These are phyloP conservation scores for Chalaropsis thielavioides DNA, from an alignment of 2,329 filamentous ascomycete genomes.

Conservation along the genomic window DNA sequence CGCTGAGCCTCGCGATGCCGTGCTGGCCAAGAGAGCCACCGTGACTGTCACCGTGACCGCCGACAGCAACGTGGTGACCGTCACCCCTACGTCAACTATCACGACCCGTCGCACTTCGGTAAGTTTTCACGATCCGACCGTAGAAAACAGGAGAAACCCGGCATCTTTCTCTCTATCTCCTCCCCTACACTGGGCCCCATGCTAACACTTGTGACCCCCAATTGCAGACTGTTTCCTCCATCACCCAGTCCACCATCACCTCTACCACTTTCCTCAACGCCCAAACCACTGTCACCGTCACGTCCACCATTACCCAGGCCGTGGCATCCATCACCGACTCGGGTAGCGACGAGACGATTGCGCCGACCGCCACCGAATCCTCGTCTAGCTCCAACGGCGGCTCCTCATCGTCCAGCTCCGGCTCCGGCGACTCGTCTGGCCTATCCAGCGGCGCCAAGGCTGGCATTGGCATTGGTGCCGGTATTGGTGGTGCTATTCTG, in stretches of 20 bases:
- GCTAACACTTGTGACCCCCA: not conserved
- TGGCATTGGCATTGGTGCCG: conserved; percentile 30
- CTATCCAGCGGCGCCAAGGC: conserved; percentile 31
- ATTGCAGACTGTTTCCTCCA: conserved; percentile 19
- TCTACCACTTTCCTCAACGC: conserved; percentile 23
- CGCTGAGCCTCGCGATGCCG: conserved; percentile 5
- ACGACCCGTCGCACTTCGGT: conserved; percentile 13
- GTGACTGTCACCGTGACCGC: conserved; percentile 24
- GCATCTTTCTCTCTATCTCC: no score
- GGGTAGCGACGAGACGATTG: conserved; percentile 26
- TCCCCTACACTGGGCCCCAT: no score
- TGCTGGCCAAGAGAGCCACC: conserved; percentile 18
- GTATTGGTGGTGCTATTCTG: conserved; percentile 26
- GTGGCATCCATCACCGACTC: conserved; percentile 23
- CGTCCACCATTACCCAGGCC: conserved; percentile 24
- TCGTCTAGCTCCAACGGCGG: conserved; percentile 19
- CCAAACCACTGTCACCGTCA: conserved; percentile 27
- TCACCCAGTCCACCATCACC: conserved; percentile 21
- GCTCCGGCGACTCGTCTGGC: conserved; percentile 21
- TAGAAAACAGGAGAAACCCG: no score
- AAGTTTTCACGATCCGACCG: not conserved
- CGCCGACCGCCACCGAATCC: conserved; percentile 21
- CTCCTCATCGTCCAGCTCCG: conserved; percentile 20
- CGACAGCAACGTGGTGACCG: conserved; percentile 22
- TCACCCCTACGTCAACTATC: conserved; percentile 19